phyloP scores from a whole-genome alignment of 1,284 basidiomycete species.

The Ganoderma lucidum region DNA sequence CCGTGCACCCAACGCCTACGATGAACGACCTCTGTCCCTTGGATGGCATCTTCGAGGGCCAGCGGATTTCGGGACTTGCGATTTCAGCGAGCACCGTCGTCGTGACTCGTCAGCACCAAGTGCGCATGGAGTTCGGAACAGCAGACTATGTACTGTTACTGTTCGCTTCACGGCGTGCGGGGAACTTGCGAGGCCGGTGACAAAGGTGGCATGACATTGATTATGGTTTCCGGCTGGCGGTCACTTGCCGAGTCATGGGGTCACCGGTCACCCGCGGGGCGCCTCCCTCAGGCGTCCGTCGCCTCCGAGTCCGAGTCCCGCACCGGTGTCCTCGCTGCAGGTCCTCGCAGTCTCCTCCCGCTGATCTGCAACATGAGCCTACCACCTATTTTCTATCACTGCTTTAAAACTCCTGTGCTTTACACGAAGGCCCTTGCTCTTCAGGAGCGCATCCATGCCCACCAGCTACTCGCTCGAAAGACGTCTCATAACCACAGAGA shows the following conservation, averaged over 20 bases:
- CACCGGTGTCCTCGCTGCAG: neutral
- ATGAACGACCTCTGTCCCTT: conserved; percentile 68
- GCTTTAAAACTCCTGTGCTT: conserved; percentile 77
- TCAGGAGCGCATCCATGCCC: conserved; percentile 73
- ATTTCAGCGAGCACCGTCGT: neutral
- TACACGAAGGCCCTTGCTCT: conserved; percentile 75
- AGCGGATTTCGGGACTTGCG: neutral
- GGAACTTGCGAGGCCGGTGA: neutral
- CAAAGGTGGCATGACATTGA: too few species aligned
- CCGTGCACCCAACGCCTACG: conserved; percentile 82
- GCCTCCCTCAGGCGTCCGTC: too few species aligned
- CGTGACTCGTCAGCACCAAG: neutral
- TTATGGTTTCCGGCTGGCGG: too few species aligned
- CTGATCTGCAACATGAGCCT: conserved; percentile 23
- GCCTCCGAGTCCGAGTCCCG: too few species aligned
- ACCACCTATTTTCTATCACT: conserved; percentile 79
- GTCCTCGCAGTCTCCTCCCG: conserved; percentile 2
- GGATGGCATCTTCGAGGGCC: conserved; percentile 32
- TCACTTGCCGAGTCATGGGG: too few species aligned
- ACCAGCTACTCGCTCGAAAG: conserved; percentile 64
- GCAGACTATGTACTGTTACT: too few species aligned
- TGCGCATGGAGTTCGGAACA: neutral
- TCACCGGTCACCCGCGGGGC: too few species aligned
- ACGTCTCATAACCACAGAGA: conserved; percentile 59
- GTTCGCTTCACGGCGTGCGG: neutral